These are phyloP conservation scores for Glycine tomentella DNA, from an alignment of 306 rosid species.

Conservation along the genomic window DNA sequence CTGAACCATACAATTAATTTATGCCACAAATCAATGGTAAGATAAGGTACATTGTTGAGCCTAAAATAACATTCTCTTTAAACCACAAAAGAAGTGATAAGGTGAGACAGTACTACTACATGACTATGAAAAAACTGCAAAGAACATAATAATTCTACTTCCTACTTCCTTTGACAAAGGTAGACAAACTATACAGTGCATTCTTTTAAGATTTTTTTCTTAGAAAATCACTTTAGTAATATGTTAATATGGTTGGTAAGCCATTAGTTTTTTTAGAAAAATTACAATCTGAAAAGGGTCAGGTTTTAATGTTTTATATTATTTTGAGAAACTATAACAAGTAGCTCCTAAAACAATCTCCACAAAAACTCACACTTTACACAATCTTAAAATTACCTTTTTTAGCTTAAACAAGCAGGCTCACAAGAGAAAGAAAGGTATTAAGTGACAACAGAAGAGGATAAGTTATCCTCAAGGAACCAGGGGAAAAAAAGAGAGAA, in stretches of 20 bases:
- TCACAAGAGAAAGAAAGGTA: constrained; percentile 15
- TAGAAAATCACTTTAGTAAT: not conserved
- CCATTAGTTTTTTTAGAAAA: not conserved
- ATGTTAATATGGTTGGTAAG: not conserved
- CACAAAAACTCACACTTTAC: not conserved
- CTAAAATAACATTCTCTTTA: too few species aligned
- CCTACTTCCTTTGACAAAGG: too few species aligned
- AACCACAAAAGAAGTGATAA: too few species aligned
- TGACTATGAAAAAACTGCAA: too few species aligned
- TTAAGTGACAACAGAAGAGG: not conserved
- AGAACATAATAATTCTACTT: too few species aligned
- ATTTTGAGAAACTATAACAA: not conserved
- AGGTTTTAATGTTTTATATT: not conserved
- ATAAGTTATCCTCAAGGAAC: constrained; percentile 20
- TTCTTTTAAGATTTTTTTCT: not conserved
- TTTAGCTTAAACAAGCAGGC: not conserved
- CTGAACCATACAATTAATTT: too few species aligned
- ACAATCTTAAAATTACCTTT: not conserved
- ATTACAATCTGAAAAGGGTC: not conserved
- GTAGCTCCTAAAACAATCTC: not conserved
- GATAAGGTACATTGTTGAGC: too few species aligned
- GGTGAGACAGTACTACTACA: too few species aligned
- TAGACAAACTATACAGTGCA: not conserved
- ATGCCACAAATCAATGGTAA: too few species aligned
- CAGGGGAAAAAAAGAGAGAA: too few species aligned